Evolutionary conservation across 257 asterid genomes (phyloP).

Genomic region (Fraxinus cuspidata): DNA sequence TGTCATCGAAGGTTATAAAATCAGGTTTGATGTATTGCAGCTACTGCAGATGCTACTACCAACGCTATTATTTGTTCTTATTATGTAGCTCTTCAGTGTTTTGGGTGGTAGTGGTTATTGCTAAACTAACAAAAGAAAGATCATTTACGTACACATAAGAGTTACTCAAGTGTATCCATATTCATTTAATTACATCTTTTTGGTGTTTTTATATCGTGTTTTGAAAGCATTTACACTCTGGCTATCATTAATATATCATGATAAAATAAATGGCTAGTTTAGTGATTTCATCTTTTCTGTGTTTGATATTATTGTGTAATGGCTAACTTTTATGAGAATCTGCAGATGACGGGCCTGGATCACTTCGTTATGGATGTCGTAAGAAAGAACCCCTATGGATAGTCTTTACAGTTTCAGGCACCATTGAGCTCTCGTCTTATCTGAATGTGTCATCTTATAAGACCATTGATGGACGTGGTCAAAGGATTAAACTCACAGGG

Average conservation of each 20-base stretch:
- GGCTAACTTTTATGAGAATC: neutral
- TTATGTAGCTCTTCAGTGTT: neutral
- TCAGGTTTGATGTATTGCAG: no score
- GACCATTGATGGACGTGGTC: conserved; percentile 96
- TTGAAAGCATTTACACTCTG: neutral
- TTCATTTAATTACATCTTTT: neutral
- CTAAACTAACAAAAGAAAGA: neutral
- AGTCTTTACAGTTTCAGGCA: conserved; percentile 76
- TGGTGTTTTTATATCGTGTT: neutral
- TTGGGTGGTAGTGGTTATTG: neutral
- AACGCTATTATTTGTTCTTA: neutral
- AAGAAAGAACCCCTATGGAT: conserved; percentile 80
- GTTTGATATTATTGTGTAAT: neutral
- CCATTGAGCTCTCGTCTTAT: conserved; percentile 67
- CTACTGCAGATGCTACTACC: no score
- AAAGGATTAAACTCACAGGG: conserved; percentile 60
- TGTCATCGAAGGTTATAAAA: no score
- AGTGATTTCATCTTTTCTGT: neutral
- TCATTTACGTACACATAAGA: neutral
- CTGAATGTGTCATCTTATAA: conserved; percentile 67
- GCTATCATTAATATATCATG: neutral
- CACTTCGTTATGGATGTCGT: conserved; percentile 85
- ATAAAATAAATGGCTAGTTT: neutral
- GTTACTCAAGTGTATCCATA: neutral
- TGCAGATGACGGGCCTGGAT: conserved; percentile 96